Evolutionary conservation across 495 filamentous ascomycete species (phyloP), one percentile per base, ranked within the genome.

Genomic region (Durotheca rogersii): DNA sequence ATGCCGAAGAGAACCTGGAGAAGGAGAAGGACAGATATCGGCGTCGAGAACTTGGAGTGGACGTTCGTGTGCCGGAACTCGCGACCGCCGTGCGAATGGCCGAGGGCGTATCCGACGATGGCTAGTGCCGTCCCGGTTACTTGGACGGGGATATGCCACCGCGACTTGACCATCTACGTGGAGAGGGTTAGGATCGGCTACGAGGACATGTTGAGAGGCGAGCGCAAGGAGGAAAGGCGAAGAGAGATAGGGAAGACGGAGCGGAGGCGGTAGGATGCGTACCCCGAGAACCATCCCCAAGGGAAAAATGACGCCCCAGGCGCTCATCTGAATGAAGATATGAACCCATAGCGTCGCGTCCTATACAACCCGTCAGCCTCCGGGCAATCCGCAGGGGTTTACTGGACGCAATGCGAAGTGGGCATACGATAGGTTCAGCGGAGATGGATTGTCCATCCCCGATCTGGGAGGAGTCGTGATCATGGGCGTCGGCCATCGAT

Each of bases 131-230:
- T 83, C 42, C 83, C 88, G 48, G 88, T 60, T 14, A 85, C 78
- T 68, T 98, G 93, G 3, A 90, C 62, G 19, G 93, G 93, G 38
- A 98, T 94, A 70, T 98, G 93, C 89, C 89, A 97, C 54, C 89
- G 84, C 37, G 84, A 93, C 40, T 87, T 89, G 36, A 87, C 76
- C 18, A 98, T 95, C 88, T 94, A 67, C 11, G 23, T 29, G 17
- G 32, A 18, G 27, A 12, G 34, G 6, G 12, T 41, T 14, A 15
- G 43, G 47, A 47, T 10, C 21, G 21, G 33, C 18, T 17, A 35
- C 21, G 11, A 7, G 14, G 19, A 7, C 15, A 10, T 11, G 19
- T 19, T 20, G 30, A 16, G 19, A 15, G 4, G 21, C n/a, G 19
- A 30, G 11, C 32, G 32, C 32, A n/a, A n/a, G 32, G 5, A n/a